Evolutionary conservation across 257 asterid species (phyloP), one percentile per base, ranked within the genome.

Genomic region (Solanum etuberosum): DNA sequence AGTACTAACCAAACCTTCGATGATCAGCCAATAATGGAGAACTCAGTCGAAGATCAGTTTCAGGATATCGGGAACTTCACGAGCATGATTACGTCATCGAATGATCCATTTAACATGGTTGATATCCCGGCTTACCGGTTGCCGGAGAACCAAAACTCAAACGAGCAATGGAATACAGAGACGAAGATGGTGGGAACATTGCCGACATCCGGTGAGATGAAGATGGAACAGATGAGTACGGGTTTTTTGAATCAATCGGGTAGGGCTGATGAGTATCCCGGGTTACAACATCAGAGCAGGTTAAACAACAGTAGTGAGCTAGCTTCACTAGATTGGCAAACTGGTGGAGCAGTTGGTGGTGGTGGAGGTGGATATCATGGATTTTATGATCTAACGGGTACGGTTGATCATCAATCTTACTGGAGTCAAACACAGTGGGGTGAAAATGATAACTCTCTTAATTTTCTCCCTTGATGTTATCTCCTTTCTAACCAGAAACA

Each of bases 361-460:
- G 94, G 71, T 6, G 88, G 88, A 4, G 89, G 88, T 1, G 95
- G 89, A 12, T 97, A 95, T 82, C 95, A 90, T 23, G 95, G 92
- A 18, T 73, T 96, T 87, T 94, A 91, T 92, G 97, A 95, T 92
- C 92, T 95, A 83, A 84, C 97, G 34, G 97, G 93, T 42, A 88
- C 88, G 43, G 93, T 93, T 32, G 98, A 95, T 92, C 96, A 95
- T 92, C 96, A 95, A 31, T 82, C 92, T 3, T 94, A 94, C 92
- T 96, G 98, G 99, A 91, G 87, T 86, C 96, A 93, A 89, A 86
- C 92, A 23, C 95, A 93, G 87, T 93, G 97, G 98, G 88, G 90
- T 76, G 93, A 93, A 88, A 90, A 88, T 42, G 95, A 96, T 90
- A 96, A 90, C 84, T 89, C 95, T 61, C 93, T 94, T 34, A 89